Base-by-base conservation (phyloP, 805 yeast genomes). In the Candida insectorum region DNA sequence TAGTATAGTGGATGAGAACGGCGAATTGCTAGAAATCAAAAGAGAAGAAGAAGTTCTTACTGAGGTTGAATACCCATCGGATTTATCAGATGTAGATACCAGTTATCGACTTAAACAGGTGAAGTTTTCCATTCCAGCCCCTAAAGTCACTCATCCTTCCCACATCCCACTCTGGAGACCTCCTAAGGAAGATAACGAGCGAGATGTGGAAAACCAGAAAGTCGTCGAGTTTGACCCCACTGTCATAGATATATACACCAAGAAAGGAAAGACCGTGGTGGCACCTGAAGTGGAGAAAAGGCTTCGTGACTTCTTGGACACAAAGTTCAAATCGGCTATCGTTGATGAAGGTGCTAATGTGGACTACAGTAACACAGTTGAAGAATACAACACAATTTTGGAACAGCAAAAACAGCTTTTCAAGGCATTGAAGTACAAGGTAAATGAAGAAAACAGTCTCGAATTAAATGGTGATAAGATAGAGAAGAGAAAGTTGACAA, bases 371-470 rank as follows among this genome's bases (percentile, higher is more conserved):
- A 53, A 48, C 27, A 52, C 69, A 0, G 51, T 52, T 0, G 80
- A 77, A 30, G 94, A 87, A 44, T 85, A 74, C 41, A 70, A 77
- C 1, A 56, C 56, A n/a, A 70, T 75, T 14, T 61, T 87, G 26
- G 48, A 55, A 0, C 75, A 73, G 17, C 93, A 86, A 44, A 16
- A 51, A 49, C 11, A 64, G 54, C 37, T 73, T 75, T 34, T 70
- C 62, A 41, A 61, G 56, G 24, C 84, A 77, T 23, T 65, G 43
- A 52, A 62, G 21, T 61, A 66, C 14, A 62, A 70, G 37, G 60
- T 60, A 6, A 41, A 36, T 31, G 42, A 50, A 4, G 71, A 65
- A 22, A 54, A 57, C 15, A 49, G 68, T 37, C 62, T 49, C 46
- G 73, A 53, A 51, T 58, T 57, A 43, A 66, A 49, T 53, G 77